Evolutionary conservation across 2,329 filamentous ascomycete species (phyloP).

Genomic region (Acephala macrosclerotiorum): DNA sequence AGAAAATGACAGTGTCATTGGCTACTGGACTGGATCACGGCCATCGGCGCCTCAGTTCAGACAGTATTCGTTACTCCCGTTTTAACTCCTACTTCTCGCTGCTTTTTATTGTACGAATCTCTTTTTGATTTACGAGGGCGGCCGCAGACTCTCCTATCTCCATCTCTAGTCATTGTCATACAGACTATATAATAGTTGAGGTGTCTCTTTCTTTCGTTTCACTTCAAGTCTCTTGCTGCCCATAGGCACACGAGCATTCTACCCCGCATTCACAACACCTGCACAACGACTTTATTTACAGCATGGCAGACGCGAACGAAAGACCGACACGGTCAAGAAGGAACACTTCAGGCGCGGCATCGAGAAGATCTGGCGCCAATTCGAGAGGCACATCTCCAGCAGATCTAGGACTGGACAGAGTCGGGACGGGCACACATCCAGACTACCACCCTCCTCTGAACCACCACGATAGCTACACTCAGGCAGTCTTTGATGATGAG

Average conservation of each 20-base stretch:
- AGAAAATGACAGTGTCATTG: not conserved
- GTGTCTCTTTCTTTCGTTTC: not conserved
- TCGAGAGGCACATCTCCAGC: conserved; percentile 22
- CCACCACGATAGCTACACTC: conserved; percentile 20
- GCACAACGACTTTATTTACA: not conserved
- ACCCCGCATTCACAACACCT: not conserved
- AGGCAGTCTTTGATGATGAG: conserved; percentile 21
- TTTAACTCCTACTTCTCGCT: not conserved
- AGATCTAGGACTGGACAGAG: conserved; percentile 20
- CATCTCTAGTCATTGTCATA: not conserved
- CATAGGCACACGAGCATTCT: not conserved
- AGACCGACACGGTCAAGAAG: conserved; percentile 15
- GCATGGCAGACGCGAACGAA: conserved; percentile 25
- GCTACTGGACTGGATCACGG: not conserved
- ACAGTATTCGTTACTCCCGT: not conserved
- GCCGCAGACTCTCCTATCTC: not conserved
- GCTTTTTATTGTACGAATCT: not conserved
- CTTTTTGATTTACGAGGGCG: not conserved
- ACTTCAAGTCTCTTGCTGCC: not conserved
- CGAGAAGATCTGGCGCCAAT: conserved; percentile 19
- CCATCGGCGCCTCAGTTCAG: not conserved
- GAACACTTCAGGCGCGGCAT: conserved; percentile 25
- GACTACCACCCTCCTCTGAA: conserved; percentile 28
- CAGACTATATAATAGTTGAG: not conserved
- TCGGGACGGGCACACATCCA: conserved; percentile 36